phyloP scores from a whole-genome alignment of 2,329 filamentous ascomycete genomes.

The Albophoma yamanashiensis region DNA sequence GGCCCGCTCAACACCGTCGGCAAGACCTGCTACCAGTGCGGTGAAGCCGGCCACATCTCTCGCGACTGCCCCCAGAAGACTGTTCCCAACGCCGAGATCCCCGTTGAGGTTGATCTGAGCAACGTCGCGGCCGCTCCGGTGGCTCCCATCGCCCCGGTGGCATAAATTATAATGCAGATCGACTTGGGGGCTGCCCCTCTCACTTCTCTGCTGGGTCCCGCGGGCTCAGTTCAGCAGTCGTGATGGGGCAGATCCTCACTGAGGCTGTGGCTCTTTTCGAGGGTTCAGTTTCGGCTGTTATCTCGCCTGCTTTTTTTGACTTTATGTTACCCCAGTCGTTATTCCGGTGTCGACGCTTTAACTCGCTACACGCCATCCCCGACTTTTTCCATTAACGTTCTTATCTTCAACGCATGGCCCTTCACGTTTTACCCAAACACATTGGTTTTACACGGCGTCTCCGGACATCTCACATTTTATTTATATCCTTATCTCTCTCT shows the following conservation, averaged over 20 bases:
- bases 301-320: neutral
- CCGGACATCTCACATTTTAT: constrained; percentile 16
- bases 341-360: neutral
- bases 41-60: constrained; percentile 91
- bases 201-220: neutral
- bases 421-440: constrained; percentile 11
- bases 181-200: constrained; percentile 4
- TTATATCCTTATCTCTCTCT: constrained; percentile 8
- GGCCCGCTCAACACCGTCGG: constrained; percentile 90
- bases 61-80: constrained; percentile 80
- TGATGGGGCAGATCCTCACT: constrained; percentile 3
- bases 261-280: neutral
- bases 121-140: constrained; percentile 32
- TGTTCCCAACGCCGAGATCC: constrained; percentile 35
- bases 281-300: neutral
- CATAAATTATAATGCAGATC: constrained; percentile 13
- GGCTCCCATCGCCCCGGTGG: constrained; percentile 31
- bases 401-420: constrained; percentile 18
- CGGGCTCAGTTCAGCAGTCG: neutral
- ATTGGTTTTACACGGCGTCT: constrained; percentile 17
- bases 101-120: constrained; percentile 30
- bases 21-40: constrained; percentile 98
- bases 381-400: constrained; percentile 17
- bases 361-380: neutral
- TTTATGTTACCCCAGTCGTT: neutral